Evolutionary conservation across 148 eudicot species (phyloP), one percentile per base, ranked within the genome.

Genomic region (Nepenthes gracilis): DNA sequence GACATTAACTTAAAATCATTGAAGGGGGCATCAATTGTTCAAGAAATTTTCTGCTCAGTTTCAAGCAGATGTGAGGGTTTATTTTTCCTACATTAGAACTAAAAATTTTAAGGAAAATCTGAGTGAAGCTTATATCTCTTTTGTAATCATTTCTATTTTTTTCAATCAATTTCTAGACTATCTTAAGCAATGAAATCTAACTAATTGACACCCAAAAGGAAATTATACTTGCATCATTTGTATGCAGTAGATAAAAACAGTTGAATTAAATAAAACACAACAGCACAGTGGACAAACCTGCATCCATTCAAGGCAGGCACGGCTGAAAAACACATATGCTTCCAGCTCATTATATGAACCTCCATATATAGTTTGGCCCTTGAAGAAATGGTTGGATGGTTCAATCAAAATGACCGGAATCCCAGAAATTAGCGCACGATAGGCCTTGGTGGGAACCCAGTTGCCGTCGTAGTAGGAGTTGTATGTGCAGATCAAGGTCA

Each of bases 301-400:
- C 89, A 88, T 78, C 86, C 86, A 85, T 63, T 88, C 96, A 43
- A 88, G 92, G 82, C 96, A 83, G 45, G 96, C 96, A 77, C 92
- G 96, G 66, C 79, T 81, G 61, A 85, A 88, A 67, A 85, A 88
- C 68, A 85, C 63, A 73, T 88, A 88, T 4, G 96, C 88, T 68
- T 88, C 96, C 62, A 85, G 66, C 70, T 88, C 96, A 69, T 88
- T 78, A 70, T 81, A 88, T 38, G 89, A 83, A 65, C 96, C 96
- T 70, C 96, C 96, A 64, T 88, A 88, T 43, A 85, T 80, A 62
- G 67, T 58, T 43, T 61, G 65, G 33, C 96, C 96, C 70, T 88
- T 88, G 51, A 88, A 88, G 75, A 85, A 88, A 36, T 77, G 74
- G 67, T 85, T 88, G 53, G 69, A 54, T 37, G 93, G 93, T 66